Base-by-base conservation (phyloP, 805 yeast species). In the Brettanomyces bruxellensis region DNA sequence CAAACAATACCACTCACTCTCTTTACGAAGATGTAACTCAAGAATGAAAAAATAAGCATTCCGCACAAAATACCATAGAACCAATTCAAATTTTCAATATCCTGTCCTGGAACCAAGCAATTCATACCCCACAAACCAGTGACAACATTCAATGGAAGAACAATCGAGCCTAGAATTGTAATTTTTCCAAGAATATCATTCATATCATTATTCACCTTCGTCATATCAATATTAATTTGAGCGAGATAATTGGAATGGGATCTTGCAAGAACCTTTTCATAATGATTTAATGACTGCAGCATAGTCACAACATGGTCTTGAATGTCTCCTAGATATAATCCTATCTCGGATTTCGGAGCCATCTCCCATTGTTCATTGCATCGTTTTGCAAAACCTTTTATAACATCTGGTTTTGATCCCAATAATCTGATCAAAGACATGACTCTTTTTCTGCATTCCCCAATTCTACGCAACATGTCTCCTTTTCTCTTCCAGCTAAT, bases 51-150 rank as follows among this genome's bases (percentile, higher is more conserved):
- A 1, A 66, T 23, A 11, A 70, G 47, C 82, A 78, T 75, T 14
- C 71, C 66, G 0, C 58, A 48, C 6, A 71, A 57, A 28, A 78
- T 78, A 24, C 73, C 62, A 58, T 75, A 78, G 59, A 86, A 85
- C 93, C 93, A 85, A 2, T 61, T 55, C 51, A 85, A 62, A 5
- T 79, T 73, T n/a, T 73, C 76, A 6, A 67, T 65, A 25, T 72
- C 76, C 61, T 91, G 98, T 0, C 99, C 99, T 0, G 99, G 99
- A 34, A 93, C 99, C 9, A 87, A 57, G 53, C 93, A 95, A 67
- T 93, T 93, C 99, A 93, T 93, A 47, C 99, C 99, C 98, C 98
- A 93, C 41, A 93, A 68, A 22, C 99, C 99, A 0, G 99, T 93
- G 23, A 93, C 83, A 46, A 93, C 87, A 60, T 93, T 93, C 77